Percentiles rank a stretch among this genome's conserved stretches.
Conservation (phyloP, 495 filamentous ascomycete species). For the Xanthoparmelia taractica region DNA sequence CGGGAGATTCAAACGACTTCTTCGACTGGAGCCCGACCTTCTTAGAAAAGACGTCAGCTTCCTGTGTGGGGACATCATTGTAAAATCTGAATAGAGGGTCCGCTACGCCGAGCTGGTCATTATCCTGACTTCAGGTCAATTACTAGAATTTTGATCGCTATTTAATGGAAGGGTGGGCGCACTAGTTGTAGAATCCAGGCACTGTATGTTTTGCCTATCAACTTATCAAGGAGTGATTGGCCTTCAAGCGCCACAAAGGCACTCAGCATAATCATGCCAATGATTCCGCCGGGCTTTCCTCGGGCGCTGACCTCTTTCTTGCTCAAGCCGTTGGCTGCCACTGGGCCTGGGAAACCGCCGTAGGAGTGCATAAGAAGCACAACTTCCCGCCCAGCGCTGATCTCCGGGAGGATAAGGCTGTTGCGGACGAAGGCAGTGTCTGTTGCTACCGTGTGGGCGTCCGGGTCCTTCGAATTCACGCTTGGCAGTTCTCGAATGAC, state of each 20-base stretch:
- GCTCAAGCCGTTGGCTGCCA: constrained; percentile 24
- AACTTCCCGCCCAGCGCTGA: constrained; percentile 27
- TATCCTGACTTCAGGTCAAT: not conserved
- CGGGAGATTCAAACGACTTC: constrained; percentile 13
- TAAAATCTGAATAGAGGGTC: constrained; percentile 16
- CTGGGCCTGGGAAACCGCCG: constrained; percentile 30
- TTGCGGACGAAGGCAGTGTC: constrained; percentile 14
- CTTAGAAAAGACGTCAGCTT: not conserved
- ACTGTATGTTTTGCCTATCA: not conserved
- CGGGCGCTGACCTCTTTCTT: constrained; percentile 24
- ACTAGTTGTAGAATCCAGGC: constrained; percentile 5
- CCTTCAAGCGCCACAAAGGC: constrained; percentile 30
- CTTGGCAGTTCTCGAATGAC: constrained; percentile 36
- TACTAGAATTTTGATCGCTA: not conserved
- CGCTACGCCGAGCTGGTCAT: constrained; percentile 9
- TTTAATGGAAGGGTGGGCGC: not conserved
- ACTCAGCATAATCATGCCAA: constrained; percentile 30
- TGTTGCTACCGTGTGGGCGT: constrained; percentile 10
- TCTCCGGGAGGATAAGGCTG: constrained; percentile 7
- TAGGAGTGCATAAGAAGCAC: constrained; percentile 33
- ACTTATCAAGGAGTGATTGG: not conserved
- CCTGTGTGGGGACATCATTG: constrained; percentile 15
- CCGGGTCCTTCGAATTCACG: constrained; percentile 13
- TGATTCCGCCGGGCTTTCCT: constrained; percentile 27
- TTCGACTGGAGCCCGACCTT: constrained; percentile 16